Evolutionary conservation across 352 stramenopile genomes (phyloP), one percentile per base, ranked within the genome.

Genomic region (Globisporangium spiculum): DNA sequence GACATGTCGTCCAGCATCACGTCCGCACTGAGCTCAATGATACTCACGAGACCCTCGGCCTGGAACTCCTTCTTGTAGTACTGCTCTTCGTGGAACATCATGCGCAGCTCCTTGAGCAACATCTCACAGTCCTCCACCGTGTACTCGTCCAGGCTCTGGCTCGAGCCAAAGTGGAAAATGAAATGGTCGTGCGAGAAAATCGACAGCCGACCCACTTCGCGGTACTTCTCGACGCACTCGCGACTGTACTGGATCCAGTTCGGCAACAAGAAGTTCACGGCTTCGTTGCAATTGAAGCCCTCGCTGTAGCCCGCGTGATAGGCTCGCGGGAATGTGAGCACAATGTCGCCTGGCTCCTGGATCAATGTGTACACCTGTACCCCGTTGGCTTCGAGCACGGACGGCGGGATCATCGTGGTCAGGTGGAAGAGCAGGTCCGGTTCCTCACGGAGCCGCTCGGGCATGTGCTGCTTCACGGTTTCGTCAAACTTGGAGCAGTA

Each of bases 221-320:
- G 79, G 52, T 94, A 94, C 54, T 86, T 84, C 60, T 92, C 84
- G 10, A 86, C 78, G 22, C 80, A 90, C 44, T 92, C 72, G 22
- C 80, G 76, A 46, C 87, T 88, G 67, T 81, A 94, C 58, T 92
- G 88, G 46, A 97, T 87, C 90, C 90, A 97, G 63, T 87, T 90
- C 34, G 86, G 81, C 4, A 94, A 75, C 34, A 91, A 69, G 70
- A 97, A 97, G 66, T 97, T 97, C 56, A 93, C 89, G 10, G 90
- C 90, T 65, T 97, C 90, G 63, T 91, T 94, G 77, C 90, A 94
- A 68, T 96, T 98, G 58, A 98, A 98, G 14, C 97, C 97, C 76
- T 98, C 86, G 72, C 91, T 99, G 74, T 98, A 99, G 1, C 98
- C 98, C 30, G 87, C 83, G 74, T 99, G 98, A 69, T 98, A 99